A percentile compares a stretch with the other conserved stretches of the same genome.
Conservation (phyloP, 2,329 filamentous ascomycete species). For the Diaporthe citrichinensis region DNA sequence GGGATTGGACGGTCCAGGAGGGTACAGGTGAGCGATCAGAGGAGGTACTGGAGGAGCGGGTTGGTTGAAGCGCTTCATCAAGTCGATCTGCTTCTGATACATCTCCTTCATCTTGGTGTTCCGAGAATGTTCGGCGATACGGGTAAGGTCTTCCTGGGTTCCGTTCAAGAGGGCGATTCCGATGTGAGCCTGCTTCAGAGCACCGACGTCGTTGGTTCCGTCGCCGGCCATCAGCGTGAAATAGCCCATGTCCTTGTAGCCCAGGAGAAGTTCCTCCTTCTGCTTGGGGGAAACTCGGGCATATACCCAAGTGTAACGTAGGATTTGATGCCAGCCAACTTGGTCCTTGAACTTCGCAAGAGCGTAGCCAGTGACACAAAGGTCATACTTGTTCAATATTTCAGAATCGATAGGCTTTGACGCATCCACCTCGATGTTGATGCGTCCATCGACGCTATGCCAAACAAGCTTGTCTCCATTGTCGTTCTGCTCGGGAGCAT, state of each 20-base stretch:
- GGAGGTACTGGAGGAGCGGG: constrained; percentile 91
- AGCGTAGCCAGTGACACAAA: constrained; percentile 96
- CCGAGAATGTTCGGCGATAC: constrained; percentile 92
- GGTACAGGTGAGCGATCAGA: constrained; percentile 93
- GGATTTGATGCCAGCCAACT: constrained; percentile 79
- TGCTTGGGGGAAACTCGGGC: constrained; percentile 98
- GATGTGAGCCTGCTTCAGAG: constrained; percentile 97
- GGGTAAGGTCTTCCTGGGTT: constrained; percentile 89
- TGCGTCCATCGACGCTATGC: constrained; percentile 94
- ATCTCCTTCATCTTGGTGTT: constrained; percentile 99
- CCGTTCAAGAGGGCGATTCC: constrained; percentile 97
- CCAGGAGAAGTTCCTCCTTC: constrained; percentile 98
- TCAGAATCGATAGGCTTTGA: constrained; percentile 83
- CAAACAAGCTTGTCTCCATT: constrained; percentile 88
- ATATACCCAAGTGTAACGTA: constrained; percentile 96
- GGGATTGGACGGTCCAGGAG: constrained; percentile 91
- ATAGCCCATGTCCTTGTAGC: constrained; percentile 96
- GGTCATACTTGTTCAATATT: constrained; percentile 87
- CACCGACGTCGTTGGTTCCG: constrained; percentile 97
- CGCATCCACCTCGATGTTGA: constrained; percentile 88
- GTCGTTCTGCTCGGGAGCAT: constrained; percentile 91
- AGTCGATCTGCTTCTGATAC: constrained; percentile 92
- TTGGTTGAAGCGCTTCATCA: constrained; percentile 97
- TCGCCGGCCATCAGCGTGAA: constrained; percentile 99
- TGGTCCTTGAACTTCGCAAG: constrained; percentile 90